A percentile compares a stretch with the other conserved stretches of the same genome.
Conservation (phyloP, 2,329 filamentous ascomycete species). For the Sphaerulina vaccinii region DNA sequence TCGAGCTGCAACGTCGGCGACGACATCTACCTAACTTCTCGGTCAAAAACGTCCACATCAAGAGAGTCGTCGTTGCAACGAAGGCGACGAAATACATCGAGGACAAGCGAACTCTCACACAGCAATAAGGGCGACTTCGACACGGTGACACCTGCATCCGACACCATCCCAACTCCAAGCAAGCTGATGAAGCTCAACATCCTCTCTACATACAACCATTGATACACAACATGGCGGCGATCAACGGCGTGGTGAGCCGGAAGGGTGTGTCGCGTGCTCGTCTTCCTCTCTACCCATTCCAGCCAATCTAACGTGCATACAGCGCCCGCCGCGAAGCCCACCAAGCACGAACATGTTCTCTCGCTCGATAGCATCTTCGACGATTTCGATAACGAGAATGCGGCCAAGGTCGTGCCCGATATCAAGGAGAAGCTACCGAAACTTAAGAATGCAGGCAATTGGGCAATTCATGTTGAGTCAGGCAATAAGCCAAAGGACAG, state of each 20-base stretch:
- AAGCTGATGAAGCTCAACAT: no score
- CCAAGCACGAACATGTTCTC: conserved; percentile 26
- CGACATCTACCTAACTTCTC: no score
- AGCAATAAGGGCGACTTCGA: no score
- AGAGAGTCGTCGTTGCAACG: no score
- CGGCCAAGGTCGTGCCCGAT: conserved; percentile 29
- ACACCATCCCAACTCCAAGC: no score
- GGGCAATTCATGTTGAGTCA: conserved; percentile 33
- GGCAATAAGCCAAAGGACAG: conserved; percentile 24
- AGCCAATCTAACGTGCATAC: conserved; percentile 23
- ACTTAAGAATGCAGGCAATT: conserved; percentile 36
- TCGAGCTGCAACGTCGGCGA: no score
- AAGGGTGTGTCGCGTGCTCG: conserved; percentile 29
- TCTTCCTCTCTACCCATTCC: neutral
- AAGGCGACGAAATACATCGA: no score
- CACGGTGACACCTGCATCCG: no score
- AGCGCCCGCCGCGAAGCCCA: conserved; percentile 25
- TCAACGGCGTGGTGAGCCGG: conserved; percentile 33
- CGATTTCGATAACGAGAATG: conserved; percentile 28
- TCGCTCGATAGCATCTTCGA: conserved; percentile 35
- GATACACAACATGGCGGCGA: conserved; percentile 29
- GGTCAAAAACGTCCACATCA: no score
- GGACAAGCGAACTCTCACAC: no score
- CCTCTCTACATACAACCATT: neutral
- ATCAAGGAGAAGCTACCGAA: conserved; percentile 32